These are phyloP conservation scores for Anisodus acutangulus DNA, from an alignment of 257 asterid genomes.

Conservation along the genomic window DNA sequence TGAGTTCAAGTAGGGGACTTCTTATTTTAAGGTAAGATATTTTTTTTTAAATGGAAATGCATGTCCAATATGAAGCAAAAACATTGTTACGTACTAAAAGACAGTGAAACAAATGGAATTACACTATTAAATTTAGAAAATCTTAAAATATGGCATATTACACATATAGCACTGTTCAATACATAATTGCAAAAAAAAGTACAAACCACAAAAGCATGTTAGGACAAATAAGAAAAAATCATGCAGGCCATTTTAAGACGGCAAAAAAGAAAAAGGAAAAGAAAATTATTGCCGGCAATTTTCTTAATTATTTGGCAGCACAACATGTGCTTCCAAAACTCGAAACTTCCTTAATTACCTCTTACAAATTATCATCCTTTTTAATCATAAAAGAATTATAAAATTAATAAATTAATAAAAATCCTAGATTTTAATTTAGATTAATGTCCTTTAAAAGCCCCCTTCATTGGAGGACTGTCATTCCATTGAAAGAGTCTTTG, in stretches of 20 bases:
- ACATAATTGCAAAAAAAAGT: background rate
- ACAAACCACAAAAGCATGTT: conserved; percentile 36
- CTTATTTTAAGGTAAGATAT: too few relatives aligned
- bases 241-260: conserved; percentile 59
- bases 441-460: conserved; percentile 57
- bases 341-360: background rate
- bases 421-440: background rate
- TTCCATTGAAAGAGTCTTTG: conserved; percentile 31
- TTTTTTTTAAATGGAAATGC: background rate
- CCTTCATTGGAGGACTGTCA: conserved; percentile 59
- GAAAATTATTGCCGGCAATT: conserved; percentile 56
- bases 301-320: conserved; percentile 54
- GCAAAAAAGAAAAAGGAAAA: conserved; percentile 42
- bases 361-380: conserved; percentile 17
- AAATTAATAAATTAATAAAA: background rate
- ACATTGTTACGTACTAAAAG: conserved; percentile 21
- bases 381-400: background rate
- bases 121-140: background rate
- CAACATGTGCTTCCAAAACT: conserved; percentile 32
- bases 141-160: background rate
- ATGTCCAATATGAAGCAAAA: conserved; percentile 18
- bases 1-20: too few relatives aligned
- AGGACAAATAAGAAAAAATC: conserved; percentile 53
- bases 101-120: conserved; percentile 8
- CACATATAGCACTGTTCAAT: background rate